Conservation (phyloP, 345 rosid species). For the Nasturtium officinale region DNA sequence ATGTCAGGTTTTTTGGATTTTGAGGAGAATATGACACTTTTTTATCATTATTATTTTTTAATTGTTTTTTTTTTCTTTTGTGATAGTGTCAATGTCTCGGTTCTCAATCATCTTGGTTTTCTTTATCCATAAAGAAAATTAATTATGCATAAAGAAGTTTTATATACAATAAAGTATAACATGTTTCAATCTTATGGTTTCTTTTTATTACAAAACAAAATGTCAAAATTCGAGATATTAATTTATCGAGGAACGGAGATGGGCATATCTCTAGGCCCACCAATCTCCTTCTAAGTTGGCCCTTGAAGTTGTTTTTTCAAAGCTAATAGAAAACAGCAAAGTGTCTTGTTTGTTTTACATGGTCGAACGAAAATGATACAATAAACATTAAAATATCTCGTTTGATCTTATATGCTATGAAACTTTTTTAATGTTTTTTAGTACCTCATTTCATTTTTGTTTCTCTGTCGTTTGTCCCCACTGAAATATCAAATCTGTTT, state of each 20-base stretch:
- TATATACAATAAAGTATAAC: background rate
- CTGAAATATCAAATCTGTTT: slow-evolving; percentile 2
- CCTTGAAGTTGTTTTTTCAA: slow-evolving; percentile 32
- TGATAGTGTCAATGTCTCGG: slow-evolving; percentile 36
- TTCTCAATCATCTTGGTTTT: slow-evolving; percentile 36
- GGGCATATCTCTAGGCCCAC: slow-evolving; percentile 43
- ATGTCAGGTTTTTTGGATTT: slow-evolving; percentile 47
- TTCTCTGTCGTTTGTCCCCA: slow-evolving; percentile 36
- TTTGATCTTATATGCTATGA: slow-evolving; percentile 28
- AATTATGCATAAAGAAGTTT: slow-evolving; percentile 13
- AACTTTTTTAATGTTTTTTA: slow-evolving; percentile 15
- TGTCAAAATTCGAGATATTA: background rate
- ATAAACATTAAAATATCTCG: slow-evolving; percentile 9
- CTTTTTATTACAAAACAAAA: background rate
- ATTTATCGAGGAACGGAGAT: slow-evolving; percentile 6
- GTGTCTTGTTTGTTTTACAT: slow-evolving; percentile 44
- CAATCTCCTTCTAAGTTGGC: slow-evolving; percentile 27
- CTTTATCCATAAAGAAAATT: slow-evolving; percentile 28
- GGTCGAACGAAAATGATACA: slow-evolving; percentile 41
- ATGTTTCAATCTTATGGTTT: slow-evolving; percentile 7
- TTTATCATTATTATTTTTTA: slow-evolving; percentile 30
- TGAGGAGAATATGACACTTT: slow-evolving; percentile 46
- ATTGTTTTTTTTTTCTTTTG: background rate
- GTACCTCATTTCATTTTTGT: slow-evolving; percentile 22
- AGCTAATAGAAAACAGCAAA: slow-evolving; percentile 36